These are phyloP conservation scores for Mariannaea sp. DNA, from an alignment of 2,329 filamentous ascomycete genomes.

Conservation along the genomic window DNA sequence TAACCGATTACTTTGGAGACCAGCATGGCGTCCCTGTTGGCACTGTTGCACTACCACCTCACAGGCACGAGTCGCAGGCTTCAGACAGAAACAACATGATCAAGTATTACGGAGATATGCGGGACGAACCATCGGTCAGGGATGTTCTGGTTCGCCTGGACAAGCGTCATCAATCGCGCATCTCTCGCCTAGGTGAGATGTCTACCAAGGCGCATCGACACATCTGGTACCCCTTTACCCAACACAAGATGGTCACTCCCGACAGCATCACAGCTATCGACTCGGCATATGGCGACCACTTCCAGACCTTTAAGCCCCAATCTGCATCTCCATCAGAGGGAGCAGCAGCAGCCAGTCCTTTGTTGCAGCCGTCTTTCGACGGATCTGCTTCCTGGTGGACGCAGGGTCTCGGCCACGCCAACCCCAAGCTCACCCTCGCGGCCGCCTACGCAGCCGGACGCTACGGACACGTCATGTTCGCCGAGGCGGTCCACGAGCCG, in stretches of 20 bases:
- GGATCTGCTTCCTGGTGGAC: slow-evolving; percentile 93
- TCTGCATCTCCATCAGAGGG: too few relatives aligned
- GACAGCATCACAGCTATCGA: slow-evolving; percentile 75
- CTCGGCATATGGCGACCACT: slow-evolving; percentile 78
- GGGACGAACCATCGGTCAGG: slow-evolving; percentile 45
- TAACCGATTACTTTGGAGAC: slow-evolving; percentile 68
- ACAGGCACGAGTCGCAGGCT: slow-evolving; percentile 42
- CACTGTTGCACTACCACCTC: slow-evolving; percentile 64
- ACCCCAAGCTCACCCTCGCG: slow-evolving; percentile 70
- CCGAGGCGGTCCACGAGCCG: slow-evolving; percentile 77
- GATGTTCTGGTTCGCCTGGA: slow-evolving; percentile 58
- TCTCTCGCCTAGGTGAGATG: slow-evolving; percentile 66
- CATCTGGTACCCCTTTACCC: slow-evolving; percentile 90
- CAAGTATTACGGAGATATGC: slow-evolving; percentile 64
- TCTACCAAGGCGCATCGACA: slow-evolving; percentile 61
- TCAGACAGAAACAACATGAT: slow-evolving; percentile 63
- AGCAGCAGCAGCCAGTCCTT: too few relatives aligned
- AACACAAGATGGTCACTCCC: slow-evolving; percentile 68
- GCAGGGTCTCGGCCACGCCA: slow-evolving; percentile 82
- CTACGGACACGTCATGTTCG: slow-evolving; percentile 90
- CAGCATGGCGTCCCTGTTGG: slow-evolving; percentile 62
- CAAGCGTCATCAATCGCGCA: slow-evolving; percentile 57
- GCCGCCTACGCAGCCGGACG: slow-evolving; percentile 81
- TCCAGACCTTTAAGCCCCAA: slow-evolving; percentile 60
- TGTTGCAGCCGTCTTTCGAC: slow-evolving; percentile 68